Base-by-base conservation (phyloP, 495 filamentous ascomycete genomes). In the Penicillium antarcticum region DNA sequence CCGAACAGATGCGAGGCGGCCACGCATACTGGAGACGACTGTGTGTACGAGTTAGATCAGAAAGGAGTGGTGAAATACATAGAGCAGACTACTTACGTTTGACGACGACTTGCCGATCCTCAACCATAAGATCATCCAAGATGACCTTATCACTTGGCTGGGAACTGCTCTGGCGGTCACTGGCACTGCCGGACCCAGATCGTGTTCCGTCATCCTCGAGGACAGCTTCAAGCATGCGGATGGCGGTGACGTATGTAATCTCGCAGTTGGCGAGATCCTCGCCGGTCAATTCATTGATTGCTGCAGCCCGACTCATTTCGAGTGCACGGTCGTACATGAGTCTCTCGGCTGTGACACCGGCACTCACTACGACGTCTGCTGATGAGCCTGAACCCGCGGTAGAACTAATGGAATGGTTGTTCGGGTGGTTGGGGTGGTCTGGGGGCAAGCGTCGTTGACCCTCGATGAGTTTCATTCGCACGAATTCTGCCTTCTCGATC, bases 321-420 rank as follows among this genome's bases (percentile, higher is more conserved):
- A 96, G 69, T 3, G 94, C 94, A 12, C 94, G 89, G 55, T 98
- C 95, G 58, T 96, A 98, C 95, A 98, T 98, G 41, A 98, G 70
- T 68, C 89, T 95, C 71, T 97, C 94, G 0, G 94, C 94, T 17
- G 91, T 96, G 35, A 97, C 83, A 5, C 92, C 92, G 0, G 78
- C 70, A 38, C 79, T 85, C 12, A 84, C 79, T n/a, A 81, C 72
- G 16, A 89, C 85, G 45, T 87, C 88, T 2, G 82, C 77, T 31
- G 81, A 83, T 11, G 76, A 70, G 9, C 67, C 77, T 26, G 81
- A 71, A 13, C 70, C 72, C 14, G 68, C 64, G 8, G 70, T 69
- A 2, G 76, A 78, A 24, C 65, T 68, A 24, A 82, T 67, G 1
- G 77, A 74, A 44, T 87, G 84, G 60, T 96, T 96, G 61, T 69